Base-by-base conservation (phyloP, 2,329 filamentous ascomycete species). In the Ceratocystis colombiana region DNA sequence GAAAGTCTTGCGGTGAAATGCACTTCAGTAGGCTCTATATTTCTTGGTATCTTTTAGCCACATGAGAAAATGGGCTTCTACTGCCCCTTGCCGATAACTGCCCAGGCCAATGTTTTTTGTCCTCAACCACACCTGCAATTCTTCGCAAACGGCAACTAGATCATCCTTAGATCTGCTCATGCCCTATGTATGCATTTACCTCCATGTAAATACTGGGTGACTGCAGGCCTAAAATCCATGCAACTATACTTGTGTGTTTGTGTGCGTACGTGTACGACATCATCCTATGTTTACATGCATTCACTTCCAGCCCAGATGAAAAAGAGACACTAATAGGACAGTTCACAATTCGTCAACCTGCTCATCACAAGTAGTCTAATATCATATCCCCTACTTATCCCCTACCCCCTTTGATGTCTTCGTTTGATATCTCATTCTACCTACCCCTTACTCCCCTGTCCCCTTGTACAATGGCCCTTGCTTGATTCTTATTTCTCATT, bases 401-500 rank as follows among this genome's bases (percentile, higher is more conserved):
- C 37, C 37, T 41, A 41, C 37, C 37, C 46, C 48, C 48, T 22
- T 50, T 50, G 48, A 8, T 50, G 48, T 50, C 48, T 50, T 25
- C 10, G 22, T 10, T 50, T 50, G 20, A 10, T 20, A 50, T 20
- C n/a, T 50, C n/a, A 22, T 22, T 50, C n/a, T 22, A 20, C 3
- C 48, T n/a, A 17, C 45, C 22, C 22, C 48, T 25, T 20, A 17
- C 48, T 28, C 7, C 53, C 53, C 25, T 28, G 30, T 57, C 53
- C 37, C 37, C 37, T 41, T 41, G 37, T 15, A 33, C 53, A 57
- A 57, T 30, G 28, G 30, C 53, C 53, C 53, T 33, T 57, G 53
- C 53, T 57, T 20, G 22, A 57, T 57, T 57, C 53, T 57, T 57
- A 57, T 57, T 57, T 25, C 30, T 57, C 22, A 30, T 28, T 57